These are phyloP conservation scores for Micromonas pusilla DNA, from an alignment of 139 green algal species.

Conservation along the genomic window DNA sequence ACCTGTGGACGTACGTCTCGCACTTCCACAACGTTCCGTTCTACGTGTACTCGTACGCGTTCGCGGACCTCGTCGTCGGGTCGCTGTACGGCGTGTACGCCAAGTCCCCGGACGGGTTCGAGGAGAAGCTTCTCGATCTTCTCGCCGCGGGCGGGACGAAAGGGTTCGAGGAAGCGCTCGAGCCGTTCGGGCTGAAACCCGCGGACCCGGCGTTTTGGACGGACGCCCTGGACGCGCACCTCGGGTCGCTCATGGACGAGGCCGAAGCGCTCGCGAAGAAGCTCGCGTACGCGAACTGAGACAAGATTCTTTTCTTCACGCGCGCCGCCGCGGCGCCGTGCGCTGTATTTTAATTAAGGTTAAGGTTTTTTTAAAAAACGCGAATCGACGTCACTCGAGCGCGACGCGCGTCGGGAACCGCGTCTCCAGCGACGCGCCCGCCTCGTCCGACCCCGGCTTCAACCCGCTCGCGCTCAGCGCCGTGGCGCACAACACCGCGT, in stretches of 20 bases:
- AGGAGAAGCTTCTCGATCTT: constrained; percentile 22
- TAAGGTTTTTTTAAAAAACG: no score
- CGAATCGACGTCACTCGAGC: no score
- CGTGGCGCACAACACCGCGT: neutral
- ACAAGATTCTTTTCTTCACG: no score
- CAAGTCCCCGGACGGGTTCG: constrained; percentile 10
- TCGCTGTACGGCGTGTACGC: constrained; percentile 20
- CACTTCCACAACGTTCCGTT: constrained; percentile 31
- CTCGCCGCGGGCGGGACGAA: constrained; percentile 19
- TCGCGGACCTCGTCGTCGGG: constrained; percentile 22
- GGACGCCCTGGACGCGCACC: constrained; percentile 8
- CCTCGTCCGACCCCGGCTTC: neutral
- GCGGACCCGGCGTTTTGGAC: constrained; percentile 11
- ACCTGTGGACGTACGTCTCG: constrained; percentile 16
- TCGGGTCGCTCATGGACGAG: constrained; percentile 11
- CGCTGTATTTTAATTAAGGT: no score
- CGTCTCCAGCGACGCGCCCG: no score
- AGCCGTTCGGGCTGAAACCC: constrained; percentile 18
- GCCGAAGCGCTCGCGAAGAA: constrained; percentile 17
- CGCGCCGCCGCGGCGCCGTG: no score
- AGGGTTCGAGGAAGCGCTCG: constrained; percentile 15
- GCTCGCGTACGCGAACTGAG: neutral
- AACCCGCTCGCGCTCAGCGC: neutral
- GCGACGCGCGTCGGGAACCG: no score
- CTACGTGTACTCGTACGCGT: constrained; percentile 25